Base-by-base conservation (phyloP, 192 early-diverging fungal genomes). In the Coemansia reversa region DNA sequence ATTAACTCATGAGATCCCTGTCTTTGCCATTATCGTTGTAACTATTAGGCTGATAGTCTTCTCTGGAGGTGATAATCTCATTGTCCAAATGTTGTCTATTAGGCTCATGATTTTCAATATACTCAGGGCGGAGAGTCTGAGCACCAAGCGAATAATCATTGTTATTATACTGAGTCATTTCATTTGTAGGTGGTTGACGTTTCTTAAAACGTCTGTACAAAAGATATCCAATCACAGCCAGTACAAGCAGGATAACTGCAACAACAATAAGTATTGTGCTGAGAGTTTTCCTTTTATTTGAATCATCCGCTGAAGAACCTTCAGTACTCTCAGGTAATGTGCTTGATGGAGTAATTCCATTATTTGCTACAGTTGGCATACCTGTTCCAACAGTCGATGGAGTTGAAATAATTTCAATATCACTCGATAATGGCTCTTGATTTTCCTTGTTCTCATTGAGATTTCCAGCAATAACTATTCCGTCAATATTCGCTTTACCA, bases 121-220 rank as follows among this genome's bases (percentile, higher is more conserved):
- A 65, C 3, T 65, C 63, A 3, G 63, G 63, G 2, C 42, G 19
- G 39, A 57, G 57, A 48, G 57, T 14, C 33, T 60, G 56, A 5
- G n/a, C 32, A n/a, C 63, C 70, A 11, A 53, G 27, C 1, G 32
- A 33, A 29, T 62, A 49, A 12, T 61, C 32, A 22, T 68, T 20
- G 51, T 74, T 42, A 48, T 74, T 65, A 62, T 74, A 60, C 35
- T 60, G 62, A 19, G 62, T 55, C 30, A 53, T 63, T 54, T 58
- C 50, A 58, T 68, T 59, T 22, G 47, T 32, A 12, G 53, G 54
- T 4, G 59, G 48, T 48, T 64, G 63, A 24, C 63, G 62, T 27
- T 65, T 78, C 64, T 60, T 72, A 58, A 58, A 60, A 20, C 66
- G 66, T 30, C 60, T 72, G 55, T 49, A 78, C 35, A 72, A 24